A percentile compares a stretch with the other conserved stretches of the same genome.
Evolutionary conservation across 176 grass and related monocot genomes (phyloP).

Genomic region (Bonia amplexicaulis): DNA sequence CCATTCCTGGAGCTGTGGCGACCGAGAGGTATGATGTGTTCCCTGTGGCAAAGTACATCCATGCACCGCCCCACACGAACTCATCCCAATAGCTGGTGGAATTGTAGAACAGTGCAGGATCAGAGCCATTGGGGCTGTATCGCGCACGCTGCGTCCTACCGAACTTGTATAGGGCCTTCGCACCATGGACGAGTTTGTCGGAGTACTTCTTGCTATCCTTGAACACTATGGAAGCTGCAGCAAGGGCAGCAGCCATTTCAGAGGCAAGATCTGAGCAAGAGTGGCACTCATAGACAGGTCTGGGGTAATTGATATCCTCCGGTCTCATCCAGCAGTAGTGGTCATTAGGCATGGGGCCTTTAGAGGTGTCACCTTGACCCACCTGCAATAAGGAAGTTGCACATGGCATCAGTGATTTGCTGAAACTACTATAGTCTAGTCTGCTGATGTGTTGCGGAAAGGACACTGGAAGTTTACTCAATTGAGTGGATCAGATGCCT

Average conservation of each 20-base stretch:
- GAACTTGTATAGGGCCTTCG: conserved; percentile 80
- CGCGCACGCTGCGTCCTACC: conserved; percentile 51
- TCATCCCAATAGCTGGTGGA: conserved; percentile 95
- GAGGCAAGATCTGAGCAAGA: conserved; percentile 75
- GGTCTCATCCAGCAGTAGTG: conserved; percentile 94
- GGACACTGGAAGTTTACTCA: not conserved
- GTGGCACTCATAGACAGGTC: conserved; percentile 76
- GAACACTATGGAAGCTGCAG: conserved; percentile 97
- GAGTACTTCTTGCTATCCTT: conserved; percentile 82
- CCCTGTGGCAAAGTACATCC: conserved; percentile 92
- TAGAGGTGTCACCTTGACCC: conserved; percentile 77
- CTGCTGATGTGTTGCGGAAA: not conserved
- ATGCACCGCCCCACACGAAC: conserved; percentile 81
- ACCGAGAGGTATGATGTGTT: conserved; percentile 72
- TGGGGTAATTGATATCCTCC: conserved; percentile 73
- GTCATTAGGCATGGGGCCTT: conserved; percentile 60
- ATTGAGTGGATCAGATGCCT: conserved; percentile 6
- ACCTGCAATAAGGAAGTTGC: conserved; percentile 52
- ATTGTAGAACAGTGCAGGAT: conserved; percentile 76
- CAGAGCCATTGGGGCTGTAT: conserved; percentile 76
- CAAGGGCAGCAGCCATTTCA: conserved; percentile 84
- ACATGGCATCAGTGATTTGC: conserved; percentile 6
- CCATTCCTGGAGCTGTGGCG: conserved; percentile 73
- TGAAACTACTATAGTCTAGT: not conserved
- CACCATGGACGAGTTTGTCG: conserved; percentile 71